Conservation (phyloP, 768 basidiomycete genomes). For the Boletus patriciae region DNA sequence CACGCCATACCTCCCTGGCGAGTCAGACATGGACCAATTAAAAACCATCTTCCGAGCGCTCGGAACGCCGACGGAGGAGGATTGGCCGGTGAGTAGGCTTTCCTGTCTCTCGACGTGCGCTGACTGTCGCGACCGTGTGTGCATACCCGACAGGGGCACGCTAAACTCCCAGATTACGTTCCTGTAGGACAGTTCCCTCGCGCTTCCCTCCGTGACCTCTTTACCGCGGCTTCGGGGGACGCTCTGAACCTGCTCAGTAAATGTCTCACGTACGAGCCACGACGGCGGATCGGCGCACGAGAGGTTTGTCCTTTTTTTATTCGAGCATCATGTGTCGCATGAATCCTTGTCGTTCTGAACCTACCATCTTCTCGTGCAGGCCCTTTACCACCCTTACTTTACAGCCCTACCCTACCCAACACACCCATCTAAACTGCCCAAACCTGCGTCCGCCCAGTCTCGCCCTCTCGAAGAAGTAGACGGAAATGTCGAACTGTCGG, state of each 20-base stretch:
- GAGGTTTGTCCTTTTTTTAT: slow-evolving; percentile 51
- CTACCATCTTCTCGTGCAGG: slow-evolving; percentile 43
- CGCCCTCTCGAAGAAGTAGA: slow-evolving; percentile 77
- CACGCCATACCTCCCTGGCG: slow-evolving; percentile 93
- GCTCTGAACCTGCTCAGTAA: slow-evolving; percentile 78
- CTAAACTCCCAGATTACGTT: slow-evolving; percentile 86
- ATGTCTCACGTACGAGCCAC: slow-evolving; percentile 84
- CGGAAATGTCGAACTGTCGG: slow-evolving; percentile 60
- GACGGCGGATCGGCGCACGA: slow-evolving; percentile 72
- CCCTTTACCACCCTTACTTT: slow-evolving; percentile 87
- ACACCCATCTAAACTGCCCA: slow-evolving; percentile 85
- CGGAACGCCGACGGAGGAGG: slow-evolving; percentile 94
- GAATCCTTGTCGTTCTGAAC: not conserved
- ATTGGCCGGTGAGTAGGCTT: slow-evolving; percentile 79
- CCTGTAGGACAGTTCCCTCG: slow-evolving; percentile 84
- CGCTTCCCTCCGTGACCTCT: slow-evolving; percentile 78
- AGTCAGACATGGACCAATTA: slow-evolving; percentile 95
- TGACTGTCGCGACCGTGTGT: not conserved
- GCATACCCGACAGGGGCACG: slow-evolving; percentile 66
- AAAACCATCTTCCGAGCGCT: slow-evolving; percentile 93
- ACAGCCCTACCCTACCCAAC: slow-evolving; percentile 82
- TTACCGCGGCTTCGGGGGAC: slow-evolving; percentile 87
- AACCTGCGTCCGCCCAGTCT: slow-evolving; percentile 50
- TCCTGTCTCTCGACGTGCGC: not conserved
- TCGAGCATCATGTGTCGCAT: not conserved